Conservation (phyloP, 2,329 filamentous ascomycete species). For the Talaromyces islandicus region DNA sequence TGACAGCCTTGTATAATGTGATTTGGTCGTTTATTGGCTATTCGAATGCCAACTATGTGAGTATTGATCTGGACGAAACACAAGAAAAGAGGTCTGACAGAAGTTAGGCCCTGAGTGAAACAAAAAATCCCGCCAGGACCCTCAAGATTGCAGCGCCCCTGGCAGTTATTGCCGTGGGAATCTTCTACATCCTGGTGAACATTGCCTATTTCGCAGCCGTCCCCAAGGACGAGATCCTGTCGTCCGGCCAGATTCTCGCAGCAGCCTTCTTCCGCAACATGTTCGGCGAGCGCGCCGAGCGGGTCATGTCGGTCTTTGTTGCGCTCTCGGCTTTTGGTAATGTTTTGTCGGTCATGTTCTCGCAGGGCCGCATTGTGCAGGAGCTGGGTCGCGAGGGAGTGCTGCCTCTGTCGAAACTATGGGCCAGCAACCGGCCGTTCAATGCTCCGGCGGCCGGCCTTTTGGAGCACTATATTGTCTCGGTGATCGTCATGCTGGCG, state of each 20-base stretch:
- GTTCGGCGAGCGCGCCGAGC: slow-evolving; percentile 50
- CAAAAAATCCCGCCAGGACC: slow-evolving; percentile 52
- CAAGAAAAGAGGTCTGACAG: not conserved
- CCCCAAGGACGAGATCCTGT: slow-evolving; percentile 49
- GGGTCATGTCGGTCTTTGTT: slow-evolving; percentile 56
- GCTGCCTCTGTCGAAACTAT: slow-evolving; percentile 60
- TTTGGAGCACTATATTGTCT: slow-evolving; percentile 62
- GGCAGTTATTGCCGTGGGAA: slow-evolving; percentile 48
- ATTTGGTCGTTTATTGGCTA: slow-evolving; percentile 58
- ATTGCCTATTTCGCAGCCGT: slow-evolving; percentile 56
- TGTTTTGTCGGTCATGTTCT: slow-evolving; percentile 52
- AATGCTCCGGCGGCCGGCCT: slow-evolving; percentile 55
- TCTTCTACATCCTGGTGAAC: slow-evolving; percentile 54
- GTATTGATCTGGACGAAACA: slow-evolving; percentile 13
- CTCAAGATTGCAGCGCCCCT: slow-evolving; percentile 52
- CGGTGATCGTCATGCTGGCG: slow-evolving; percentile 59
- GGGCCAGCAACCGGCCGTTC: slow-evolving; percentile 64
- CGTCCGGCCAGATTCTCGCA: slow-evolving; percentile 50
- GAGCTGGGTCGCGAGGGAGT: slow-evolving; percentile 66
- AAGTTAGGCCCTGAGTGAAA: slow-evolving; percentile 45
- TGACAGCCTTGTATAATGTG: slow-evolving; percentile 56
- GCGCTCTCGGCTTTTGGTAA: slow-evolving; percentile 57
- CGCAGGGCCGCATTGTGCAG: slow-evolving; percentile 37
- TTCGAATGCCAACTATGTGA: slow-evolving; percentile 57
- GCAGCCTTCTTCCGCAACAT: slow-evolving; percentile 56